Evolutionary conservation across 225 moss, liverwort and hornwort genomes (phyloP), one percentile per base, ranked within the genome.

Genomic region (Polytrichum formosum): DNA sequence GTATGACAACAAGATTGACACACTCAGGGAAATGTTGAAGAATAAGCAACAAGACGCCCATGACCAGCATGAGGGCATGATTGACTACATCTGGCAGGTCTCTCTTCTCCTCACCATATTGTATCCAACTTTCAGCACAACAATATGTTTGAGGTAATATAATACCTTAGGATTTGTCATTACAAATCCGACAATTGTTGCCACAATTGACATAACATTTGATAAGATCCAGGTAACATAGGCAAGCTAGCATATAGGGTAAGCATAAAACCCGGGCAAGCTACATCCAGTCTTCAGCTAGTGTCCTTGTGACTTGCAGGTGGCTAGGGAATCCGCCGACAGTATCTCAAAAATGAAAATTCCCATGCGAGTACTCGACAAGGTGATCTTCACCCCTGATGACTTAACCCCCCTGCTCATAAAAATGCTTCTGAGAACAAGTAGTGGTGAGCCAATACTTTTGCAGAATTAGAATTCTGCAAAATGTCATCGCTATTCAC

Each of bases 251-350:
- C 29, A 29, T 29, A 29, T 29, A 29, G 5, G 29, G 29, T 29
- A 29, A 29, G 29, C 5, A 29, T 5, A 29, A 29, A 5, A 29
- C 29, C 29, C 5, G 29, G 28, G 0, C 28, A 28, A 30, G 6
- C 30, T 30, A 30, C 6, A 6, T 30, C 30, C 30, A 30, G 30
- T 6, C 10, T 10, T 13, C 3, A 4, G 4, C 46, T 16, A 13
- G 46, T 46, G 46, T 13, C 46, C 13, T 16, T 46, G 46, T 46
- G 67, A 59, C 63, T 26, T 74, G 80, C 81, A 96, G 96, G 75
- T 76, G 29, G 97, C 89, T 28, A 90, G 83, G 71, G 84, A 94
- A 65, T 89, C 97, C 64, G 81, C 77, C 76, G 78, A 92, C 76
- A 91, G 86, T 26, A 84, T 97, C 65, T 86, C 91, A 37, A 76